Percentiles rank a stretch among this genome's conserved stretches.
Evolutionary conservation across 2,329 filamentous ascomycete species (phyloP).

Genomic region (Alternaria sp.): DNA sequence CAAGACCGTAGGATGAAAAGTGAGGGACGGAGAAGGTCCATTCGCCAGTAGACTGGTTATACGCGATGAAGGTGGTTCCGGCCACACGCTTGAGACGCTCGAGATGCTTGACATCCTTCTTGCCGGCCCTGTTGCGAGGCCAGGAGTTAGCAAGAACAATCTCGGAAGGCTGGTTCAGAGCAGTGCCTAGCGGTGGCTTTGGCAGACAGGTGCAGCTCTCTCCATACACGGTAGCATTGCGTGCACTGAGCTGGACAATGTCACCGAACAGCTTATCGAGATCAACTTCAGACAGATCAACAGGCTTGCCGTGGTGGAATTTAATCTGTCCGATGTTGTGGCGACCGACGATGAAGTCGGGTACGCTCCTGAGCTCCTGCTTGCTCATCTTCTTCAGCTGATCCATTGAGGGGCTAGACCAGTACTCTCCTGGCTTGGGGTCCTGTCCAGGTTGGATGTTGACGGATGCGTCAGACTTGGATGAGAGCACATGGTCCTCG

Average conservation of each 20-base stretch:
- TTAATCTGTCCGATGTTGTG: conserved; percentile 80
- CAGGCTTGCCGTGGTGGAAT: conserved; percentile 66
- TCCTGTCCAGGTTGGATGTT: conserved; percentile 50
- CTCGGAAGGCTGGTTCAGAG: conserved; percentile 87
- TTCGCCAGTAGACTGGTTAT: conserved; percentile 78
- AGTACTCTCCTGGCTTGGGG: conserved; percentile 78
- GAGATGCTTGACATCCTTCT: conserved; percentile 80
- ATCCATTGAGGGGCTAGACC: conserved; percentile 78
- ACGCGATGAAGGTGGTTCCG: conserved; percentile 83
- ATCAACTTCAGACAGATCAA: conserved; percentile 82
- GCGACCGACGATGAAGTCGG: conserved; percentile 82
- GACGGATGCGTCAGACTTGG: conserved; percentile 43
- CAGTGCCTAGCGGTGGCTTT: conserved; percentile 86
- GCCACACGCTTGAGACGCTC: conserved; percentile 79
- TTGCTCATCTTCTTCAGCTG: conserved; percentile 82
- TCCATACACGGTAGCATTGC: conserved; percentile 87
- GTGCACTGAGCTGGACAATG: conserved; percentile 78
- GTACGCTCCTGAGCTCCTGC: conserved; percentile 77
- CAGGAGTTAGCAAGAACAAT: conserved; percentile 93
- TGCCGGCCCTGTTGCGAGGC: conserved; percentile 77
- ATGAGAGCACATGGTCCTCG: conserved; percentile 67
- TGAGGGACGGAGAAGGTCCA: conserved; percentile 97
- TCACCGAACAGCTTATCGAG: conserved; percentile 80
- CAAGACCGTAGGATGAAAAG: conserved; percentile 93
- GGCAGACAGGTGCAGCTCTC: conserved; percentile 56